These are phyloP conservation scores for Phlebiopsis gigantea DNA, from an alignment of 768 basidiomycete genomes.

Conservation along the genomic window DNA sequence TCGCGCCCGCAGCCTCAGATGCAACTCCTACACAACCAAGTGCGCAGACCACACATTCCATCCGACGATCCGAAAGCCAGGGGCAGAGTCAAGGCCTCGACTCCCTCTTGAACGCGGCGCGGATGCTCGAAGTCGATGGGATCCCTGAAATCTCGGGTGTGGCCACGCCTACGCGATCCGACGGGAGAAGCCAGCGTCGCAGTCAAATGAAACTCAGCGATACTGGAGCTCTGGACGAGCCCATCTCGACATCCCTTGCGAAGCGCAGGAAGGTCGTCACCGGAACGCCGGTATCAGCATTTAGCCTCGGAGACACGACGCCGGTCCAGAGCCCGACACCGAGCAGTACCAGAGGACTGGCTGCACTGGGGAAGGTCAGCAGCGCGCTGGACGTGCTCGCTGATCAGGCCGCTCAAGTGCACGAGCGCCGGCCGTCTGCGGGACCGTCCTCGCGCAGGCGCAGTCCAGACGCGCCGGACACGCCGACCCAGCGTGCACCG, in stretches of 20 bases:
- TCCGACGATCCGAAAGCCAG: neutral
- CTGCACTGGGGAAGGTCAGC: constrained; percentile 26
- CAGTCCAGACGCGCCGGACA: neutral
- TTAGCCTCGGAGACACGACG: neutral
- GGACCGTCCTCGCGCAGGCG: neutral
- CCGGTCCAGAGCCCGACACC: neutral
- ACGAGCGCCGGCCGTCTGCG: constrained; percentile 17
- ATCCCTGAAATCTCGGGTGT: constrained; percentile 20
- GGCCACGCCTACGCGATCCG: neutral
- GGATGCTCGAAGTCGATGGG: constrained; percentile 45
- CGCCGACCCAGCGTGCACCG: neutral
- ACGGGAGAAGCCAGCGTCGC: neutral
- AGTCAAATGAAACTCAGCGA: constrained; percentile 23
- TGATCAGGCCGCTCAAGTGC: constrained; percentile 54
- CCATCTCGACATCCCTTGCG: neutral
- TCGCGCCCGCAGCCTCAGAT: neutral
- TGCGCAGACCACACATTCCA: neutral
- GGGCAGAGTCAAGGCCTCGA: constrained; percentile 31
- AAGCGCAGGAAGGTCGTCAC: constrained; percentile 5
- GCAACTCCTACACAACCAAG: neutral
- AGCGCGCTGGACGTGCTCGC: constrained; percentile 67
- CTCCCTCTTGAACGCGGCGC: constrained; percentile 56
- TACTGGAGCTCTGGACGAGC: constrained; percentile 2
- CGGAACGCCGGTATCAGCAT: constrained; percentile 3
- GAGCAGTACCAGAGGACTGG: neutral